phyloP scores from a whole-genome alignment of 768 basidiomycete genomes.

The Collybia sp. region DNA sequence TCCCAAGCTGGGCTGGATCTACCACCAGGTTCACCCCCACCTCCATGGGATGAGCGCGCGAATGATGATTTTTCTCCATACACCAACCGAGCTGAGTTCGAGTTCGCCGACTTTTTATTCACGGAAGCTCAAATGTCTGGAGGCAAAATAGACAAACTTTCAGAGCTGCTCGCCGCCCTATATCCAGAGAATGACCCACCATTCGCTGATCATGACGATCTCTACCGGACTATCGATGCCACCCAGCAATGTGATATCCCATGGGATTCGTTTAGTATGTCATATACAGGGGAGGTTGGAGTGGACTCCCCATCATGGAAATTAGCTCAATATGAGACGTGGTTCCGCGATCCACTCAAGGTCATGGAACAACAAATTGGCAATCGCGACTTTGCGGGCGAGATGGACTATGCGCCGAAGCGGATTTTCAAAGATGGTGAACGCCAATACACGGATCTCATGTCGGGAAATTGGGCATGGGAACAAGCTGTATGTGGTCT shows the following conservation, averaged over 20 bases:
- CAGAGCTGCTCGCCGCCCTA: conserved; percentile 13
- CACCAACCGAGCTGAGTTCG: neutral
- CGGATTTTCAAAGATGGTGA: conserved; percentile 7
- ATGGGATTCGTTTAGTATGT: conserved; percentile 2
- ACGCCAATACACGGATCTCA: conserved; percentile 8
- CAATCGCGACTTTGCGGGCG: conserved; percentile 16
- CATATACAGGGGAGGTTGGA: conserved; percentile 1
- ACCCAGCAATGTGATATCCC: neutral
- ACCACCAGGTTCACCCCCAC: too few relatives aligned
- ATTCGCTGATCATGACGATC: neutral
- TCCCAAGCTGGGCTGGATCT: too few relatives aligned
- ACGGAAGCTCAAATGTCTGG: conserved; percentile 13
- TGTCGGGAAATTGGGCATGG: conserved; percentile 13
- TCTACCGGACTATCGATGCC: conserved; percentile 3
- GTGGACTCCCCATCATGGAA: conserved; percentile 10
- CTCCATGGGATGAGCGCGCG: too few relatives aligned
- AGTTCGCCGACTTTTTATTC: conserved; percentile 13
- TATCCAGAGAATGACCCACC: neutral
- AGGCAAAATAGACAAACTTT: conserved; percentile 12
- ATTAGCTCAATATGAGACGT: conserved; percentile 13
- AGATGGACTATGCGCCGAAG: conserved; percentile 18
- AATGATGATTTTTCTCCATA: conserved; percentile 4
- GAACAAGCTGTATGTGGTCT: conserved; percentile 13
- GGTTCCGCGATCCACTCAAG: conserved; percentile 13
- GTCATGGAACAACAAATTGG: conserved; percentile 14